Evolutionary conservation across 1,139 yeast species (phyloP).

Genomic region (Yamadazyma jaroonii): DNA sequence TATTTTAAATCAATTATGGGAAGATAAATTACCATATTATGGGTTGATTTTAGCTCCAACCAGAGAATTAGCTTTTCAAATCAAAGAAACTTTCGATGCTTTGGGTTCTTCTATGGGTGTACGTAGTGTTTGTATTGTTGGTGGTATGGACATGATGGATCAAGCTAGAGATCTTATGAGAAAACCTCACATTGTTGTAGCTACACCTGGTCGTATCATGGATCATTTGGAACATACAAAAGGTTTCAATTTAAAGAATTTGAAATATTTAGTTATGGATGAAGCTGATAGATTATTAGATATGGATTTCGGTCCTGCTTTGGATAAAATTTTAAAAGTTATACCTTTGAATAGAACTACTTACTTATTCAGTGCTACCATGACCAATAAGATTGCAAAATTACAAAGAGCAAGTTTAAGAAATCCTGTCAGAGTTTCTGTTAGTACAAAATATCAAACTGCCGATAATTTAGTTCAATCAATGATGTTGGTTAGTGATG

Average conservation of each 20-base stretch:
- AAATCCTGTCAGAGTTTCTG: constrained; percentile 90
- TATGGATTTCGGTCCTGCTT: constrained; percentile 95
- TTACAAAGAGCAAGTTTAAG: constrained; percentile 88
- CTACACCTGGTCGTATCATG: constrained; percentile 78
- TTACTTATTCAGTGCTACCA: constrained; percentile 90
- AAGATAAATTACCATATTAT: constrained; percentile 82
- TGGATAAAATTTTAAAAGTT: constrained; percentile 79
- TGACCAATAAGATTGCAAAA: constrained; percentile 93
- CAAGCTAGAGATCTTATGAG: constrained; percentile 92
- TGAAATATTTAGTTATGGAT: constrained; percentile 88
- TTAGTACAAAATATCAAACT: constrained; percentile 83
- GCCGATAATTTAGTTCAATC: constrained; percentile 90
- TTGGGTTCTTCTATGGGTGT: constrained; percentile 89
- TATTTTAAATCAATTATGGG: constrained; percentile 85
- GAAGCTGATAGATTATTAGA: constrained; percentile 96
- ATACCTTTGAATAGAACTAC: constrained; percentile 88
- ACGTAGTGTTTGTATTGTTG: constrained; percentile 82
- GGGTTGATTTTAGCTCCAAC: constrained; percentile 95
- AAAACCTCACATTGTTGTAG: constrained; percentile 91
- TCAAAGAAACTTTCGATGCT: constrained; percentile 93
- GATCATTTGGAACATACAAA: constrained; percentile 95
- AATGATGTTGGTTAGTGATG: constrained; percentile 89
- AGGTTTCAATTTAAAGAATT: constrained; percentile 78
- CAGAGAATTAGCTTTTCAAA: constrained; percentile 94
- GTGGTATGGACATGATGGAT: constrained; percentile 99